Percentiles rank a stretch among this genome's conserved stretches.
phyloP scores from a whole-genome alignment of 2,329 filamentous ascomycete species.

The Fusarium pininemorale region DNA sequence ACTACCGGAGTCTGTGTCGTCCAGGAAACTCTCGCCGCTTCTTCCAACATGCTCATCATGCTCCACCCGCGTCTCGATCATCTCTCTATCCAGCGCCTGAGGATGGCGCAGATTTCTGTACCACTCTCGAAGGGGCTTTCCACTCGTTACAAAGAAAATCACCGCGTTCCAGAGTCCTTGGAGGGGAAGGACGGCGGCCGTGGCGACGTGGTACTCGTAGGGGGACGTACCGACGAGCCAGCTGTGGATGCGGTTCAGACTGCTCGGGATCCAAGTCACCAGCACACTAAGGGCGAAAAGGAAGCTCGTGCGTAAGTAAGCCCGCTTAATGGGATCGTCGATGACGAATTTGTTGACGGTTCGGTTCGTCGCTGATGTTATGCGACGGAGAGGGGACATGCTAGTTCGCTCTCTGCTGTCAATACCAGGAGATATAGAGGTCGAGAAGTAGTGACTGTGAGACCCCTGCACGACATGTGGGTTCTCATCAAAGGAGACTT shows the following conservation, averaged over 20 bases:
- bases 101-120: background rate
- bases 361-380: conserved; percentile 41
- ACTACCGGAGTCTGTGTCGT: conserved; percentile 46
- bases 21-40: conserved; percentile 40
- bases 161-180: conserved; percentile 85
- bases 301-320: conserved; percentile 68
- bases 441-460: conserved; percentile 47
- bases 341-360: conserved; percentile 49
- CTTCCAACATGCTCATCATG: conserved; percentile 10
- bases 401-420: background rate
- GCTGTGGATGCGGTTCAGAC: conserved; percentile 77
- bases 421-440: conserved; percentile 42
- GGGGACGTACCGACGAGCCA: conserved; percentile 63
- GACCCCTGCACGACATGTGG: conserved; percentile 26
- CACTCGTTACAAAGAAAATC: conserved; percentile 77
- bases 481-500: conserved; percentile 38
- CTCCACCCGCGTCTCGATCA: conserved; percentile 17
- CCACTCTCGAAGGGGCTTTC: conserved; percentile 42
- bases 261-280: conserved; percentile 72
- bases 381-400: conserved; percentile 26
- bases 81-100: conserved; percentile 15
- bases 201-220: conserved; percentile 74
- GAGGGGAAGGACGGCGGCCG: conserved; percentile 76
- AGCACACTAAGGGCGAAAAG: conserved; percentile 69
- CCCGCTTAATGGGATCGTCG: conserved; percentile 66